Base-by-base conservation (phyloP, 192 early-diverging fungal species). In the Backusella luteola region DNA sequence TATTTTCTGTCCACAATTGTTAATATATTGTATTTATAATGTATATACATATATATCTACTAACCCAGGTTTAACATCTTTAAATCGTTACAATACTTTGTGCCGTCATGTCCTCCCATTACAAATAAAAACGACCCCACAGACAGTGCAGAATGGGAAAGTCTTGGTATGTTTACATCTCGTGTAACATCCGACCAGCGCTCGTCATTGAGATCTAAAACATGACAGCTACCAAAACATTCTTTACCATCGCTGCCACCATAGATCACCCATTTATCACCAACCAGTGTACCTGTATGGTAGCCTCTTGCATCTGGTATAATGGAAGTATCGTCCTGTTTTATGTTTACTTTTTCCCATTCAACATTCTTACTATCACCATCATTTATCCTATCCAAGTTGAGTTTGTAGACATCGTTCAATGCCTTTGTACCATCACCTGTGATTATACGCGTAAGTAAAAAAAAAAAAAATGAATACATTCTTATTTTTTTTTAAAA, bases 111-210 rank as follows among this genome's bases (percentile, higher is more conserved):
- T 4, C 95, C 95, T 66, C 92, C 91, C 66, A 95, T 83, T n/a
- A 96, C 86, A 85, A 94, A 96, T 74, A 96, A 76, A 80, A 94
- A 96, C 69, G 92, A 93, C 7, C 95, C 95, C 1, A 96, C 91
- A 68, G 90, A 91, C 8, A 93, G 92, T 2, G 94, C 85, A 34
- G 94, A 88, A 77, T 96, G 95, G 4, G 93, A 91, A 34, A 96
- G 83, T 15, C 95, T 89, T 35, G 90, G 93, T 63, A 90, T 42
- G 19, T 87, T 84, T 32, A 85, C 85, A 46, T 92, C 88, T 39
- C 90, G 85, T 11, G 89, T 70, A 15, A 93, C 78, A 46, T 85
- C 81, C 19, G 83, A 75, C 95, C 95, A 96, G 14, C 84, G 86
- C 39, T 80, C 74, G 74, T 73, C 77, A 81, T 82, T 82, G n/a